Base-by-base conservation (phyloP, 192 early-diverging fungal species). In the Podochytrium sp. region DNA sequence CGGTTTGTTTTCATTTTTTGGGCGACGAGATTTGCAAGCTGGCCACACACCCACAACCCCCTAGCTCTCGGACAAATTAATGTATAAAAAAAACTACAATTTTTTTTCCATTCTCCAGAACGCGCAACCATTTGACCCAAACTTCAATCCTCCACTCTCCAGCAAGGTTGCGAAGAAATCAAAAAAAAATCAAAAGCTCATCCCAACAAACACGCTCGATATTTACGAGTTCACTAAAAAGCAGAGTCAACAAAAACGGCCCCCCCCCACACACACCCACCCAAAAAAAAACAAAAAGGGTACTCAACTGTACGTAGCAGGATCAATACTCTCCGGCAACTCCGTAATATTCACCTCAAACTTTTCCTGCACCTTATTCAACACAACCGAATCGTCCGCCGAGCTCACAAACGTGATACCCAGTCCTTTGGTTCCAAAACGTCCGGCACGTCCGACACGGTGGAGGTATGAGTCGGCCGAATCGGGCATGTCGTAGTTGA, bases 371-470 rank as follows among this genome's bases (percentile, higher is more conserved):
- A 98, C 93, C 43, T 88, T 83, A 73, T 95, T 91, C 38, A 98
- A 82, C 1, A 89, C 78, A 37, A 80, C 77, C 58, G 88, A 83
- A 78, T 98, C 97, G 50, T 90, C 90, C 20, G 92, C 89, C 14
- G 91, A 91, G 1, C 95, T 86, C 12, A 96, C 92, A 84, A 98
- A 98, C 0, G 96, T 94, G 52, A 98, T 90, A 30, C 93, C 97
- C 52, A 97, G 83, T 81, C 97, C 97, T 89, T 98, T 98, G 82
- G 97, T 98, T 81, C 97, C 97, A 71, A 98, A 98, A 87, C 97
- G 92, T 71, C 97, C 97, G 42, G 97, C 97, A 91, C 97, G 95
- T 59, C 97, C 97, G 60, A 98, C 97, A 70, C 97, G 85, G 76
- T 98, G 97, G 23, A 98, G 87, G 78, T 98, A 98, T 20, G 91